These are phyloP conservation scores for Geranium incanum DNA, from an alignment of 441 rosid genomes.

Conservation along the genomic window DNA sequence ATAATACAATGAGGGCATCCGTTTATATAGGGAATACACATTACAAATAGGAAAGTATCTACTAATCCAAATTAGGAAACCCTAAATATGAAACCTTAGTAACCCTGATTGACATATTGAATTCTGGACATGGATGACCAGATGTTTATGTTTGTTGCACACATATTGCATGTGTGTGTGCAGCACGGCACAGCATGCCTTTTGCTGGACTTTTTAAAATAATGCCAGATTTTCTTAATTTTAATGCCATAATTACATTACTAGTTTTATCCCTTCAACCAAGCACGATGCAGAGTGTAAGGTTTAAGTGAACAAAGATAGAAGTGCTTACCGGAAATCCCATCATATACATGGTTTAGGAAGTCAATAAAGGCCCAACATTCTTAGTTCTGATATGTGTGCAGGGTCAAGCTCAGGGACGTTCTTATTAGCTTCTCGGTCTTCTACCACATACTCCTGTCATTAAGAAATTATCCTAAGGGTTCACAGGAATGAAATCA, in stretches of 20 bases:
- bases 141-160: too few species aligned
- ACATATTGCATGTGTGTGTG: too few species aligned
- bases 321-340: slow-evolving; percentile 6
- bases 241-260: slow-evolving; percentile 3
- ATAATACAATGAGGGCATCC: too few species aligned
- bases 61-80: too few species aligned
- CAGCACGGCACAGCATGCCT: too few species aligned
- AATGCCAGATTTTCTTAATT: not conserved
- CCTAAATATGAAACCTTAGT: too few species aligned
- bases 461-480: slow-evolving; percentile 10
- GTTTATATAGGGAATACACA: too few species aligned
- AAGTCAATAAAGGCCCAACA: slow-evolving; percentile 7
- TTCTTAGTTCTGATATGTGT: not conserved
- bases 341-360: not conserved
- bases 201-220: not conserved
- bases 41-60: too few species aligned
- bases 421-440: slow-evolving; percentile 10
- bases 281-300: not conserved
- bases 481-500: slow-evolving; percentile 6
- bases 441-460: slow-evolving; percentile 31
- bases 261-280: not conserved
- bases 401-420: slow-evolving; percentile 8
- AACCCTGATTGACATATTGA: too few species aligned
- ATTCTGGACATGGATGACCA: too few species aligned
- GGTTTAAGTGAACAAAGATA: not conserved